Conservation (phyloP, 225 moss, liverwort and hornwort genomes). For the Antitrichia curtipendula region DNA sequence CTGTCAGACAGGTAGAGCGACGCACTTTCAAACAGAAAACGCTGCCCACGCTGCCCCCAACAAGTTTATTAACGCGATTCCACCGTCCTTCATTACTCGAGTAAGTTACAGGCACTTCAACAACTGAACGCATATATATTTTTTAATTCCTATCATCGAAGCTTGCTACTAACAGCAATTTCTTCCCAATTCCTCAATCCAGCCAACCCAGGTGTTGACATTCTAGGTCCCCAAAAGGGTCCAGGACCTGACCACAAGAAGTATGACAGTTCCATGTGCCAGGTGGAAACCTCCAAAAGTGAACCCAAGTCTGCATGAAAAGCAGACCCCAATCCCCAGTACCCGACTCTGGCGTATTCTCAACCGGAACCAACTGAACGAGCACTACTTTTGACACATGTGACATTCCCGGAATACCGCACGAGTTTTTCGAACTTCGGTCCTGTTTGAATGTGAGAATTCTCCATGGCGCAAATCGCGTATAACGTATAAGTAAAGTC, state of each 20-base stretch:
- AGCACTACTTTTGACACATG: background rate
- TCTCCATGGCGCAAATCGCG: too few species aligned
- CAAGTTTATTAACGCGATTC: background rate
- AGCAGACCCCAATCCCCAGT: background rate
- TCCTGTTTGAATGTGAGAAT: background rate
- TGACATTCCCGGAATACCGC: background rate
- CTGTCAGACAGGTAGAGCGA: background rate
- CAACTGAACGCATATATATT: too few species aligned
- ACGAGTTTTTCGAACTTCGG: background rate
- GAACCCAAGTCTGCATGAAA: background rate
- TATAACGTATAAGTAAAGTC: background rate
- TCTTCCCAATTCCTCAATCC: background rate
- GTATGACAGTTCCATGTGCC: background rate
- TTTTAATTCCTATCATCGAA: too few species aligned
- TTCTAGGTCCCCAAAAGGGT: background rate
- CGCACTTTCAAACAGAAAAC: background rate
- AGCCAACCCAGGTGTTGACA: background rate
- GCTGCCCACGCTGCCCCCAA: background rate
- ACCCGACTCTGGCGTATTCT: background rate
- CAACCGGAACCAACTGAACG: too few species aligned
- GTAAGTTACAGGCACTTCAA: background rate
- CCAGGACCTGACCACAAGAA: background rate
- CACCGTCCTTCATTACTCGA: background rate
- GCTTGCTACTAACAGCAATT: background rate
- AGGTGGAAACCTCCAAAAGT: background rate